Evolutionary conservation across 2,329 filamentous ascomycete genomes (phyloP), one percentile per base, ranked within the genome.

Genomic region (Trichoderma cornu-damae): DNA sequence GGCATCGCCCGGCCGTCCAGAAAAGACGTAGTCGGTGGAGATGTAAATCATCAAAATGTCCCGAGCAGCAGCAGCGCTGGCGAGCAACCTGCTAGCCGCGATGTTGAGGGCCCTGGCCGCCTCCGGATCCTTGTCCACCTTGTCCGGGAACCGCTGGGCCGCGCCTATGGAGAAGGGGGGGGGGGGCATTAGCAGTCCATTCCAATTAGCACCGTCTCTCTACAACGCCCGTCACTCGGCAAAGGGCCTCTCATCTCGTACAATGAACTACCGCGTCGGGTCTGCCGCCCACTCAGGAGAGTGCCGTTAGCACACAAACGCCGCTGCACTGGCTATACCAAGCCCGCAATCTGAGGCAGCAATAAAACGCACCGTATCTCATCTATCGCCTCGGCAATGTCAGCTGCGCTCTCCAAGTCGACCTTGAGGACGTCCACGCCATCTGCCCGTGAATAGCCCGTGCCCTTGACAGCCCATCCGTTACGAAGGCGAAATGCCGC

Each of bases 101-200:
- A 93, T 83, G 67, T 96, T 96, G 65, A 95, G 77, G 16, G 79
- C 80, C 60, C 81, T 82, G 3, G 90, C 89, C 54, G 84, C 88
- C 59, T 86, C 82, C 2, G 90, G 91, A 69, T 96, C 84, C 62
- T 83, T 81, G 65, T 91, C 87, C 67, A 91, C 93, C 68, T 88
- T 87, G 72, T 96, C 91, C 2, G 92, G 91, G 66, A 87, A 95
- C 61, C 90, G 85, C 71, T 96, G 92, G 44, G 91, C 91, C 38
- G 91, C 92, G 68, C 88, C 88, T 92, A 61, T 46, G 22, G n/a
- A 50, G 22, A 55, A 49, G 12, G 34, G 20, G n/a, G 4, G 40
- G 11, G 9, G 18, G 16, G 52, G n/a, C 14, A 37, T 67, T 56
- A 68, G 63, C 53, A 35, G 32, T 44, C 28, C 49, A 37, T 16